Evolutionary conservation across 352 stramenopile genomes (phyloP), one percentile per base, ranked within the genome.

Genomic region (Discostella stelligera): DNA sequence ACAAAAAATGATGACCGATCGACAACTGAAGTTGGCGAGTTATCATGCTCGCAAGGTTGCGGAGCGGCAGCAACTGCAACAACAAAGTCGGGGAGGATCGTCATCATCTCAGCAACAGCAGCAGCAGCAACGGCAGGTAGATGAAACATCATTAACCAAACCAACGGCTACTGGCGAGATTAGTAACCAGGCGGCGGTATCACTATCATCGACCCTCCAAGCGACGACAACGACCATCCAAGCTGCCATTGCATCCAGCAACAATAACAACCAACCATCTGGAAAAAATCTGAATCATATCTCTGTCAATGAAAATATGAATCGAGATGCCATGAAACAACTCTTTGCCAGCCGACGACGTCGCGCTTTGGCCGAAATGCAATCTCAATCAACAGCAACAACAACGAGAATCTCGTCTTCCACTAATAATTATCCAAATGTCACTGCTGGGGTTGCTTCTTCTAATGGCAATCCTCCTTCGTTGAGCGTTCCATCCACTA

Each of bases 31-130:
- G 25, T 41, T 79, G 27, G 39, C 32, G 50, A 69, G 61, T 44
- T 79, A 79, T 63, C 62, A 72, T 54, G 71, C 71, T 50, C 39
- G 63, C 48, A 79, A 79, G 39, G 46, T 73, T 32, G 62, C 62
- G 13, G 62, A 79, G 62, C 58, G 32, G 23, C n/a, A 64, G 7
- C 46, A 68, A 16, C 27, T 62, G 20, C 27, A 18, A 6, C 46
- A 70, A 52, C 25, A 53, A 14, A 2, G 2, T 6, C 27, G 27
- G 27, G 27, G 27, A 5, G 27, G 27, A 32, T 32, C 27, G 5
- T 6, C 27, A 2, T 32, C 27, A 6, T 32, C 27, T 32, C 27
- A 62, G 30, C 25, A 53, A 21, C 14, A 62, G 49, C 41, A 53
- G 41, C 23, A 71, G 41, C 16, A 56, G 44, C 60, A 56, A 55